Evolutionary conservation across 148 eudicot genomes (phyloP), one percentile per base, ranked within the genome.

Genomic region (Tetragonia tetragonoides): DNA sequence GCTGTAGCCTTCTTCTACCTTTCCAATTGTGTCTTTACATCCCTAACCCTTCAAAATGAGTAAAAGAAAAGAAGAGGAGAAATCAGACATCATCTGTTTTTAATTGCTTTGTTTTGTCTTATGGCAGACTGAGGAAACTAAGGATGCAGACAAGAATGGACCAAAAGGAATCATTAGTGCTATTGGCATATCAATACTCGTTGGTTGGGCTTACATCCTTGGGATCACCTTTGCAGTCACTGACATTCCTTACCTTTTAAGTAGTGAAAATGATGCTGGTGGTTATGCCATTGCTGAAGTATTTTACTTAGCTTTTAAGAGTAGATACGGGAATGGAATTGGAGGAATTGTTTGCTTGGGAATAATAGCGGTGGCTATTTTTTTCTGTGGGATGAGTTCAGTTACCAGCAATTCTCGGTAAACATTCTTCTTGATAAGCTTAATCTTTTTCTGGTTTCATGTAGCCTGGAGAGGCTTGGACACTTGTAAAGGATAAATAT

Each of bases 371-470:
- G 90, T 95, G 23, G 99, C 95, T 47, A 89, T 95, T 65, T 95
- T 93, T 75, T 95, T 95, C 83, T 91, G 99, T 77, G 98, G 92
- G 78, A 95, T 95, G 99, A 89, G 97, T 68, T 93, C 94, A 46
- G 80, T 95, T 28, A 95, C 98, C 65, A 95, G 99, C 88, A 95
- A 95, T 80, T 95, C 99, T 11, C 93, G 99, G 99, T 95, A 87
- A 75, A 78, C 70, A 59, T 49, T 53, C 71, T 67, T 65, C 23
- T 53, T 38, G 20, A n/a, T 24, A 42, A 24, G 28, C 1, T n/a
- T 5, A 8, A 46, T 44, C 23, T 62, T 67, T 72, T 56, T 18
- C 28, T 68, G 24, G 11, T 59, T 73, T 60, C 8, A 18, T 41
- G 14, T 16, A 23, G 7, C 34, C 17, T 40, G 18, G 10, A 10